Percentiles rank a stretch among this genome's conserved stretches.
phyloP scores from a whole-genome alignment of 2,329 filamentous ascomycete species.

The Fusarium irregulare region DNA sequence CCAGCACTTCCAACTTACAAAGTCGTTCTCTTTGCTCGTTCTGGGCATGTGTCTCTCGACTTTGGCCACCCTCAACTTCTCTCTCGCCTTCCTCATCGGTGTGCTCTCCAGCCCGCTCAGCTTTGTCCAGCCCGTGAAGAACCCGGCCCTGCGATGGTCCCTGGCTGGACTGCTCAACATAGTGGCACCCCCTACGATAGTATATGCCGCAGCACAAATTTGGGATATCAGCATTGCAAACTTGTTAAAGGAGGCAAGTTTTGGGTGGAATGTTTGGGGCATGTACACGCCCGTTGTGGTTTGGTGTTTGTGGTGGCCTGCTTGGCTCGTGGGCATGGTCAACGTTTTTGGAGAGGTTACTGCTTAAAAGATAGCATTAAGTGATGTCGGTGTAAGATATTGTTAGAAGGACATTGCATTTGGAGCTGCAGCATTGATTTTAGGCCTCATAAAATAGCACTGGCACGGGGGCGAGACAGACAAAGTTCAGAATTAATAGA shows the following conservation, averaged over 20 bases:
- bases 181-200: slow-evolving; percentile 71
- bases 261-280: slow-evolving; percentile 90
- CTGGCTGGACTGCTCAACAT: slow-evolving; percentile 66
- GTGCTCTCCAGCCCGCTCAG: slow-evolving; percentile 81
- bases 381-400: background rate
- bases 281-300: slow-evolving; percentile 89
- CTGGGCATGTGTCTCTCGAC: slow-evolving; percentile 92
- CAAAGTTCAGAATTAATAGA: slow-evolving; percentile 40
- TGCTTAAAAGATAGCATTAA: slow-evolving; percentile 14
- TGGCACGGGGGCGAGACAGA: slow-evolving; percentile 5
- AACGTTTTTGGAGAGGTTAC: slow-evolving; percentile 60
- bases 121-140: slow-evolving; percentile 70
- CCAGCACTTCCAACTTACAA: slow-evolving; percentile 82
- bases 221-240: slow-evolving; percentile 60
- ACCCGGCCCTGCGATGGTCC: slow-evolving; percentile 53
- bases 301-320: slow-evolving; percentile 97
- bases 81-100: slow-evolving; percentile 85
- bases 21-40: slow-evolving; percentile 91
- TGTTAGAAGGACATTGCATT: background rate
- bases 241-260: slow-evolving; percentile 78
- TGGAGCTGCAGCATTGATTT: background rate
- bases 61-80: slow-evolving; percentile 96
- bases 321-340: slow-evolving; percentile 78
- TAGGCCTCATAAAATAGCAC: background rate
- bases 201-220: slow-evolving; percentile 58